These are phyloP conservation scores for Boletus huronensis DNA, from an alignment of 768 basidiomycete genomes.

Conservation along the genomic window DNA sequence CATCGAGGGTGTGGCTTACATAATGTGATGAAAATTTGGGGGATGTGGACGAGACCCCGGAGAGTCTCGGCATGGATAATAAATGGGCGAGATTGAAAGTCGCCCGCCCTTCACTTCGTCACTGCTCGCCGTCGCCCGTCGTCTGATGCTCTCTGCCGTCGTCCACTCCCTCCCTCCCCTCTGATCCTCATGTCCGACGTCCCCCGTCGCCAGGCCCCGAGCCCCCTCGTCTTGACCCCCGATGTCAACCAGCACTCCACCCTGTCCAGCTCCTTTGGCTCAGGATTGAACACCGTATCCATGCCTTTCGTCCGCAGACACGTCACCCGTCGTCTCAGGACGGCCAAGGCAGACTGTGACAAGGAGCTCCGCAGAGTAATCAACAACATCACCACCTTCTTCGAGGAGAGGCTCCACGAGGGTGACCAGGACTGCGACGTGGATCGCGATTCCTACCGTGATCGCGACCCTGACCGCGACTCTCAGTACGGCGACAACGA, in stretches of 20 bases:
- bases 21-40: neutral
- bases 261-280: conserved; percentile 33
- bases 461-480: conserved; percentile 54
- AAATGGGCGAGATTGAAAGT: conserved; percentile 7
- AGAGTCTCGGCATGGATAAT: conserved; percentile 12
- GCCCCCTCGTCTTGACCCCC: conserved; percentile 75
- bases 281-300: conserved; percentile 73
- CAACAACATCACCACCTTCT: conserved; percentile 89
- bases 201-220: conserved; percentile 56
- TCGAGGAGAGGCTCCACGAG: conserved; percentile 85
- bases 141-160: conserved; percentile 18
- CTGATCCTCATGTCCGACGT: conserved; percentile 30
- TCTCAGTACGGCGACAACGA: conserved; percentile 55
- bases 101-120: conserved; percentile 17
- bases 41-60: conserved; percentile 12
- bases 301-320: conserved; percentile 93
- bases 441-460: conserved; percentile 54
- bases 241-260: conserved; percentile 39
- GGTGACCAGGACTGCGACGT: conserved; percentile 61
- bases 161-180: conserved; percentile 7
- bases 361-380: conserved; percentile 93
- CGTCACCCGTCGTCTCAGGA: conserved; percentile 88
- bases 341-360: conserved; percentile 95
- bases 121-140: conserved; percentile 8
- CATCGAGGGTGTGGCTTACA: conserved; percentile 13